Evolutionary conservation across 1,284 basidiomycete species (phyloP), one percentile per base, ranked within the genome.

Genomic region (Xanthoconium separans): DNA sequence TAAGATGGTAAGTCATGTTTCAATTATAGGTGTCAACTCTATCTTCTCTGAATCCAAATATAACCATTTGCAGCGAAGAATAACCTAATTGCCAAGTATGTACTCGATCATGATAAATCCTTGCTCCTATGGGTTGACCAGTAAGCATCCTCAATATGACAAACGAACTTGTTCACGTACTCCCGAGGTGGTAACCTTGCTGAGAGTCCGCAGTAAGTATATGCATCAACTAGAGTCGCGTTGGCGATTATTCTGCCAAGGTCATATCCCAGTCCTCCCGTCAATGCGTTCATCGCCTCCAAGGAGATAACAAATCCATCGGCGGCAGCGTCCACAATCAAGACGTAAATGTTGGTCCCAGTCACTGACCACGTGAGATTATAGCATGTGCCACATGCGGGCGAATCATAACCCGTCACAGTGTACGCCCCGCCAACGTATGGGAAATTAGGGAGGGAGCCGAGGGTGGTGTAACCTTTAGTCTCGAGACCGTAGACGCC

Each of bases 391-490:
- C 73, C 75, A 16, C 53, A 54, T 6, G 55, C 59, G 4, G 65
- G 11, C 4, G 70, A 71, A 53, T 70, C 44, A 61, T 60, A 75
- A 6, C 60, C 58, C 0, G 59, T 54, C 10, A 83, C 65, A 18
- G 69, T 72, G 31, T n/a, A n/a, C n/a, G n/a, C n/a, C n/a, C n/a
- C n/a, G n/a, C n/a, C n/a, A n/a, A n/a, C 66, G 60, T 74, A 66
- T n/a, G 82, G 81, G 70, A 77, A 84, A 29, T 51, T 65, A 27
- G 78, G 78, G 43, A 84, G 70, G 16, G 71, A 70, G 8, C 72
- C 71, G 61, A 83, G 77, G 27, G 75, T 81, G 31, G 65, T 69
- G 65, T 69, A 83, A 6, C 74, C 73, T 34, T 71, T 71, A 51
- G 70, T 73, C 36, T 73, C 31, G 51, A 83, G 74, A 16, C 69